Conservation (phyloP, 192 early-diverging fungal species). For the Entomortierella parvispora region DNA sequence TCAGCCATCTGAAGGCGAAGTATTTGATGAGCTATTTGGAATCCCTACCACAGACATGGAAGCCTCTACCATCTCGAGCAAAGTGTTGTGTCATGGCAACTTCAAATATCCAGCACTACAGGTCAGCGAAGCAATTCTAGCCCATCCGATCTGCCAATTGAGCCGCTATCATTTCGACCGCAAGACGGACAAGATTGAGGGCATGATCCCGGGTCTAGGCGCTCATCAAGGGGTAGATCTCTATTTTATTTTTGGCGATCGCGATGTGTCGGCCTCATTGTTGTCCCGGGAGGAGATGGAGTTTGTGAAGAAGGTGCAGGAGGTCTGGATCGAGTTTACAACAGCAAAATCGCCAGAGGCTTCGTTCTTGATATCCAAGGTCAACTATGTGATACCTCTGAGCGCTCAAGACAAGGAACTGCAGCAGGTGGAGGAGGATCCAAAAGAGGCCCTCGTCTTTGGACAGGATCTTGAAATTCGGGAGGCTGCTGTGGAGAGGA, state of each 20-base stretch:
- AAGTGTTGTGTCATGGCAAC: constrained; percentile 29
- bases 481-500: neutral
- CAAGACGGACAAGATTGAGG: constrained; percentile 32
- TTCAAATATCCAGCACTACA: constrained; percentile 10
- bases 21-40: constrained; percentile 39
- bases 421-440: too few species aligned
- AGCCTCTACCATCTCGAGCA: constrained; percentile 15
- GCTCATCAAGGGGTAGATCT: constrained; percentile 45
- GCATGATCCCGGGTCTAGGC: constrained; percentile 28
- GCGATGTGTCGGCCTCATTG: neutral
- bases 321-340: constrained; percentile 8
- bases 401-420: too few species aligned
- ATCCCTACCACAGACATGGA: constrained; percentile 27
- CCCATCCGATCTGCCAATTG: constrained; percentile 16
- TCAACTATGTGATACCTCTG: too few species aligned
- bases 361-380: too few species aligned
- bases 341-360: too few species aligned
- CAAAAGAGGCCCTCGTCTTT: constrained; percentile 11
- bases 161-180: constrained; percentile 41
- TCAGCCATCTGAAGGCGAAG: constrained; percentile 30
- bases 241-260: constrained; percentile 12
- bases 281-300: neutral
- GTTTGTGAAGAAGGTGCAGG: neutral
- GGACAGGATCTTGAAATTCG: constrained; percentile 1
- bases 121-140: constrained; percentile 29